Percentiles rank a stretch among this genome's conserved stretches.
phyloP scores from a whole-genome alignment of 2,329 filamentous ascomycete species.

The Colletotrichum truncatum region DNA sequence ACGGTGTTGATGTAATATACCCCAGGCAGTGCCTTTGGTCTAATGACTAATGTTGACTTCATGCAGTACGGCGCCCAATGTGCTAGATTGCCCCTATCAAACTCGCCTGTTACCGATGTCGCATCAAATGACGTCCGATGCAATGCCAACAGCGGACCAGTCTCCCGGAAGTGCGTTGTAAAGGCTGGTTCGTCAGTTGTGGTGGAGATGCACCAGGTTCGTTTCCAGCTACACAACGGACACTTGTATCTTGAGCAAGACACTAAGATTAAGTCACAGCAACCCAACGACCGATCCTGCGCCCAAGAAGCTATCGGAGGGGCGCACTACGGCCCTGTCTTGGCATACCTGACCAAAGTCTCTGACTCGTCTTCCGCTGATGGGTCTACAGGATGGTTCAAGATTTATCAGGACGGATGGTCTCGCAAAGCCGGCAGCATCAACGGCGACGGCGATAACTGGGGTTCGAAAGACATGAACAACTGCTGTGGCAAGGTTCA shows the following conservation, averaged over 20 bases:
- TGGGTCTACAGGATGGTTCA: slow-evolving; percentile 58
- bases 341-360: slow-evolving; percentile 59
- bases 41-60: background rate
- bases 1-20: slow-evolving; percentile 47
- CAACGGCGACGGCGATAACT: slow-evolving; percentile 41
- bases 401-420: slow-evolving; percentile 56
- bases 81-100: slow-evolving; percentile 37
- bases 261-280: slow-evolving; percentile 35
- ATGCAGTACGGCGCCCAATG: slow-evolving; percentile 31
- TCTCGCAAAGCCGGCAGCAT: slow-evolving; percentile 36
- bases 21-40: background rate
- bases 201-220: slow-evolving; percentile 57
- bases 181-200: slow-evolving; percentile 48
- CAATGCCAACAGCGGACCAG: slow-evolving; percentile 47
- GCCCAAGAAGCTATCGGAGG: slow-evolving; percentile 59
- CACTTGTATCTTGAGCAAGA: background rate
- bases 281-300: slow-evolving; percentile 52
- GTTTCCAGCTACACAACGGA: background rate
- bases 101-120: slow-evolving; percentile 52
- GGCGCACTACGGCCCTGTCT: slow-evolving; percentile 59
- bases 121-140: slow-evolving; percentile 51
- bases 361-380: slow-evolving; percentile 53
- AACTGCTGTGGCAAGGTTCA: slow-evolving; percentile 24
- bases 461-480: slow-evolving; percentile 31
- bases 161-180: slow-evolving; percentile 54